Evolutionary conservation across 768 basidiomycete genomes (phyloP).

Genomic region (Suillus subluteus): DNA sequence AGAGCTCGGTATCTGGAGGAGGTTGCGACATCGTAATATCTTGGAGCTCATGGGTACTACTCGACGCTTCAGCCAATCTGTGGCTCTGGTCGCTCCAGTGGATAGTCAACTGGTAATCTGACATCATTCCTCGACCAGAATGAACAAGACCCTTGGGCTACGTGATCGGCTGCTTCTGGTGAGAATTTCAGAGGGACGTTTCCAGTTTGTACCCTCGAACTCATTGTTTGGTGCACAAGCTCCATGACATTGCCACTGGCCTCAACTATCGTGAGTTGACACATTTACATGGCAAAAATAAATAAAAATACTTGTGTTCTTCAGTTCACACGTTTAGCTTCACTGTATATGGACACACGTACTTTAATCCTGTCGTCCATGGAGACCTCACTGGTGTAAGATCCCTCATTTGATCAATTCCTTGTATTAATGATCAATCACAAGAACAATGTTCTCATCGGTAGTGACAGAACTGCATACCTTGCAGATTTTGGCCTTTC

Average conservation of each 20-base stretch:
- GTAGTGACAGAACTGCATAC: constrained; percentile 38
- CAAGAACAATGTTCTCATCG: constrained; percentile 33
- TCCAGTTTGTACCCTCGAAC: neutral
- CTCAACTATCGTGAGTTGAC: constrained; percentile 3
- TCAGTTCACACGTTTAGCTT: neutral
- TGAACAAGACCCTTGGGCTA: constrained; percentile 7
- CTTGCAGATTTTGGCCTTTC: constrained; percentile 51
- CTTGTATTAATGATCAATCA: neutral
- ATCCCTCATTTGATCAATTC: neutral
- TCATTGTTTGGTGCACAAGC: neutral
- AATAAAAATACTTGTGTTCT: neutral
- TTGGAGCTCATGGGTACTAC: constrained; percentile 20
- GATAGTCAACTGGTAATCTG: constrained; percentile 19
- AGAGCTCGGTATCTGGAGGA: constrained; percentile 25
- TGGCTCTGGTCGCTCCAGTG: constrained; percentile 26
- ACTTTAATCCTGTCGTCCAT: neutral
- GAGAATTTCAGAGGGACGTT: neutral
- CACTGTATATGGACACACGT: neutral
- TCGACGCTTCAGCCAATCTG: constrained; percentile 20
- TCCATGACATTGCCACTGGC: neutral
- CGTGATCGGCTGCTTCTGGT: constrained; percentile 21
- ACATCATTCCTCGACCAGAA: constrained; percentile 16
- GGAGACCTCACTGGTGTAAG: constrained; percentile 16
- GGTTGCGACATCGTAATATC: constrained; percentile 22
- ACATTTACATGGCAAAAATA: neutral